A percentile compares a stretch with the other conserved stretches of the same genome.
Conservation (phyloP, 2,329 filamentous ascomycete species). For the Colletotrichum orbiculare region DNA sequence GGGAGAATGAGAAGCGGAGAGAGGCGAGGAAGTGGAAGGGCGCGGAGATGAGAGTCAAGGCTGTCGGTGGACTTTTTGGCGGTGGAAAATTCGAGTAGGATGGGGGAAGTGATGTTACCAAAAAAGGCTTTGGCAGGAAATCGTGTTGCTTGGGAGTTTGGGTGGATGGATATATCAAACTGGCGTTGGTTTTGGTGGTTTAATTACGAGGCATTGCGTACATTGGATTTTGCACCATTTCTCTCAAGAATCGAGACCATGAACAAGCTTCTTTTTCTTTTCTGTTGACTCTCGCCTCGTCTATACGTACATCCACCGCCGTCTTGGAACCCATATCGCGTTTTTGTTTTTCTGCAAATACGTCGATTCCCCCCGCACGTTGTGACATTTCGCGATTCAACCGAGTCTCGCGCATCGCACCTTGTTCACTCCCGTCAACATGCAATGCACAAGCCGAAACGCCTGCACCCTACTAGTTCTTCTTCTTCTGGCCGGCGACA, state of each 20-base stretch:
- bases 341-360: conserved; percentile 40
- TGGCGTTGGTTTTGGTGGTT: neutral
- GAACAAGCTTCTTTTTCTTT: neutral
- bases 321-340: neutral
- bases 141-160: neutral
- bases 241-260: neutral
- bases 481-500: conserved; percentile 45
- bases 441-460: too few relatives aligned
- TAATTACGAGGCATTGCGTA: neutral
- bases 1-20: conserved; percentile 67
- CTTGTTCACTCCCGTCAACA: conserved; percentile 30
- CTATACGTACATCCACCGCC: conserved; percentile 11
- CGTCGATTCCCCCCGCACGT: conserved; percentile 32
- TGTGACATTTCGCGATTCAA: too few relatives aligned
- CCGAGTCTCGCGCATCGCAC: too few relatives aligned
- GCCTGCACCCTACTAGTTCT: neutral
- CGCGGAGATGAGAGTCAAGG: conserved; percentile 65
- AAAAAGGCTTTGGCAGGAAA: neutral
- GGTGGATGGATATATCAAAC: neutral
- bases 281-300: neutral
- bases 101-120: neutral
- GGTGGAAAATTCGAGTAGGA: conserved; percentile 63
- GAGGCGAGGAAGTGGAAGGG: conserved; percentile 69
- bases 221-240: neutral
- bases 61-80: conserved; percentile 69